Evolutionary conservation across 768 basidiomycete genomes (phyloP), one percentile per base, ranked within the genome.

Genomic region (Coprinellus aureogranulatus): DNA sequence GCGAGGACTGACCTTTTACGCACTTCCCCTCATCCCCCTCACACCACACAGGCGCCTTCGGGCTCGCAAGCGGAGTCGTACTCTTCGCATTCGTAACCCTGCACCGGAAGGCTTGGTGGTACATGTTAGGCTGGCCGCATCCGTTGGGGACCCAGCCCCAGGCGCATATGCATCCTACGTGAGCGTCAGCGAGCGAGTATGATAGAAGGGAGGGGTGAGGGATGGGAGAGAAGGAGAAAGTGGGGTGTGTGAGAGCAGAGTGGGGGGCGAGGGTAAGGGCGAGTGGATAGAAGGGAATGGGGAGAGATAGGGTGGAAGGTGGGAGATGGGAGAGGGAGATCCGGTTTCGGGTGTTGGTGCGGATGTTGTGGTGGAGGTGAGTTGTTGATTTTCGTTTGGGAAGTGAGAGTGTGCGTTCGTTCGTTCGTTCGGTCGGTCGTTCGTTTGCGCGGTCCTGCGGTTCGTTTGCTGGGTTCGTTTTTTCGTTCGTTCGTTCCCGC

Each of bases 51-150:
- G 81, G 72, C 11, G 82, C 73, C 57, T 81, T 44, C 41, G 76
- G 68, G 0, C 8, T 34, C 34, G n/a, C n/a, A n/a, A n/a, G n/a
- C n/a, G n/a, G n/a, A n/a, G n/a, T n/a, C n/a, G n/a, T n/a, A n/a
- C n/a, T n/a, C 1, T 67, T 78, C 2, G 81, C 71, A 9, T 71
- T 71, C 0, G 79, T 77, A 16, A 84, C 81, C n/a, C 69, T 74
- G 72, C 81, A 84, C 39, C 71, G 72, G 70, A 76, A 81, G 34
- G 75, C 68, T 53, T 72, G 64, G 58, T 76, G 72, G 65, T 79
- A 84, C 63, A 83, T 81, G 67, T 84, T 84, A 5, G 81, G 77
- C 60, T 80, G 65, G 25, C 82, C 82, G 59, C 82, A 84, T 76
- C 73, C 77, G 40, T 79, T 77, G 20, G 78, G 74, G 37, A 77